Evolutionary conservation across 73 alveolate genomes (phyloP).

Genomic region (Tetrahymena thermophila): DNA sequence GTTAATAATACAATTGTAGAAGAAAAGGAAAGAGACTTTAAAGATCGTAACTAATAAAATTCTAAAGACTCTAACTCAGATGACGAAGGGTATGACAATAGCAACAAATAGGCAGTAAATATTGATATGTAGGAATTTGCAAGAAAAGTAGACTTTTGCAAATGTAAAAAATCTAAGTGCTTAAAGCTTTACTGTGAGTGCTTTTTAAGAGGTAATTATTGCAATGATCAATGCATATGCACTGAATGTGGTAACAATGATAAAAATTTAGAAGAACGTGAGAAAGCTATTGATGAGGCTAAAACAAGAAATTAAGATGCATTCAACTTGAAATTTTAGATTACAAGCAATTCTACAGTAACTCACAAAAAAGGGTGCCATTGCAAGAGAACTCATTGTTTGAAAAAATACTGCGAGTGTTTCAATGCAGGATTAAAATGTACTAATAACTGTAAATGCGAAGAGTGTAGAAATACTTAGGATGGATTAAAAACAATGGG

Average conservation of each 20-base stretch:
- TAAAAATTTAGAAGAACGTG: conserved; percentile 46
- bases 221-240: conserved; percentile 59
- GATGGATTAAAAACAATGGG: background rate
- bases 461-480: conserved; percentile 64
- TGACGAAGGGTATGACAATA: background rate
- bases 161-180: conserved; percentile 67
- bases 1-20: background rate
- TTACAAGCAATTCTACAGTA: background rate
- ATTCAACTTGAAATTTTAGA: conserved; percentile 52
- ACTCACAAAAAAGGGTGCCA: conserved; percentile 74
- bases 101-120: background rate
- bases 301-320: conserved; percentile 59
- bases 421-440: conserved; percentile 74
- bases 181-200: conserved; percentile 73
- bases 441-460: conserved; percentile 76
- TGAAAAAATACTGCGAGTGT: conserved; percentile 91
- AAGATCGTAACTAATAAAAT: background rate
- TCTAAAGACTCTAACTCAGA: background rate
- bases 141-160: conserved; percentile 34
- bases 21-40: background rate
- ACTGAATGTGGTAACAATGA: conserved; percentile 58
- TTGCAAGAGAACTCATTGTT: conserved; percentile 85
- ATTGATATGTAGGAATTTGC: background rate
- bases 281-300: conserved; percentile 24
- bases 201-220: conserved; percentile 57